Evolutionary conservation across 1,284 basidiomycete genomes (phyloP).

Genomic region (Fomitopsis schrenkii): DNA sequence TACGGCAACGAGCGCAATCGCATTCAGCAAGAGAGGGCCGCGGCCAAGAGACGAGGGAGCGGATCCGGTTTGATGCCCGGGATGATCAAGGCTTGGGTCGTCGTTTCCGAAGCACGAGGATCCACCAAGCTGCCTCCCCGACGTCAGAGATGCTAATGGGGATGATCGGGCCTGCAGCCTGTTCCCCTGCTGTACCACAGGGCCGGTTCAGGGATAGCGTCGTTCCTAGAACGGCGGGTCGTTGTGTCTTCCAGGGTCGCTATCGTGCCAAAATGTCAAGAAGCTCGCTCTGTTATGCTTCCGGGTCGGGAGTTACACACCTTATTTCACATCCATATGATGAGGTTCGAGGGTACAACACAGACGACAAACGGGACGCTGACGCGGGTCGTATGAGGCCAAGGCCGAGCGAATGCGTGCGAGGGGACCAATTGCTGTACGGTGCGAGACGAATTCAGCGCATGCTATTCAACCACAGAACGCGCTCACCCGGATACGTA

Average conservation of each 20-base stretch:
- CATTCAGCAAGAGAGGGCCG: neutral
- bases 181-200: neutral
- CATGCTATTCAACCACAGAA: neutral
- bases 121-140: neutral
- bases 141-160: neutral
- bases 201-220: neutral
- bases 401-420: neutral
- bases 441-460: neutral
- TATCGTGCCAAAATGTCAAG: neutral
- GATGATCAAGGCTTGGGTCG: neutral
- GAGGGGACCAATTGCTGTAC: neutral
- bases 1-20: slow-evolving; percentile 1
- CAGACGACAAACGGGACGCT: neutral
- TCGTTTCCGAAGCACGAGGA: neutral
- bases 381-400: neutral
- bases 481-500: neutral
- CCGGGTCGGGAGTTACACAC: neutral
- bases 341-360: neutral
- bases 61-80: slow-evolving; percentile 2
- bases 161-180: neutral
- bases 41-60: neutral
- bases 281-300: neutral
- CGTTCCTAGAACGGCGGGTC: neutral
- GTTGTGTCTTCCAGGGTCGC: neutral
- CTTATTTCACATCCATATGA: neutral